Evolutionary conservation across 2,329 filamentous ascomycete genomes (phyloP), one percentile per base, ranked within the genome.

Genomic region (Mycosphaerelloides madeirae): DNA sequence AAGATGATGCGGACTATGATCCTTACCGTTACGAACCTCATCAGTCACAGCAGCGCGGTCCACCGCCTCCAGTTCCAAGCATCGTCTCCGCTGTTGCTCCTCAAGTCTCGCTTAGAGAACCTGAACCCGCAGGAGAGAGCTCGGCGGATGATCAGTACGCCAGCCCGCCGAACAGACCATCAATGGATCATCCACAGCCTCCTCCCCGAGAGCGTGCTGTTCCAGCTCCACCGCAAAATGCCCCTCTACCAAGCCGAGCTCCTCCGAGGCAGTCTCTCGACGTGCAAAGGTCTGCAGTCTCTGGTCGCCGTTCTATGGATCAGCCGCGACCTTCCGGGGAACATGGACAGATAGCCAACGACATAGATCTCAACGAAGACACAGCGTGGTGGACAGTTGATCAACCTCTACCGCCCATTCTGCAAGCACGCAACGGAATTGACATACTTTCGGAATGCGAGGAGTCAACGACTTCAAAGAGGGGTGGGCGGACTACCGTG

Each of bases 341-440:
- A 47, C 87, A 84, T 34, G 87, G 88, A 1, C 94, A 83, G 61
- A 91, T 97, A 50, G 93, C 93, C 31, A 83, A 83, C 44, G 90
- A 97, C 48, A 69, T 97, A 44, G 90, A 97, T 59, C 73, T 97
- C 29, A 83, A 80, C 11, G 73, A 78, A 34, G 76, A 77, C 38
- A 85, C 81, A 14, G 78, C 83, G 39, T 98, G 93, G 93, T 98
- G 91, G 90, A 80, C 84, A 29, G 82, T 90, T 59, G 75, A 84
- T 9, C 86, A 87, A 50, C 80, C 80, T 29, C 77, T 90, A 1
- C 93, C 93, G 2, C 89, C 91, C 0, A 78, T 80, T 2, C 79
- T 97, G 49, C 86, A 95, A 62, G 82, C 81, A 37, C 83, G 91
- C 39, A 85, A 81, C 56, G 84, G 82, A 55, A 40, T 61, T 8